phyloP scores from a whole-genome alignment of 371 early-diverging fungal genomes.

The Mortierella sp. region DNA sequence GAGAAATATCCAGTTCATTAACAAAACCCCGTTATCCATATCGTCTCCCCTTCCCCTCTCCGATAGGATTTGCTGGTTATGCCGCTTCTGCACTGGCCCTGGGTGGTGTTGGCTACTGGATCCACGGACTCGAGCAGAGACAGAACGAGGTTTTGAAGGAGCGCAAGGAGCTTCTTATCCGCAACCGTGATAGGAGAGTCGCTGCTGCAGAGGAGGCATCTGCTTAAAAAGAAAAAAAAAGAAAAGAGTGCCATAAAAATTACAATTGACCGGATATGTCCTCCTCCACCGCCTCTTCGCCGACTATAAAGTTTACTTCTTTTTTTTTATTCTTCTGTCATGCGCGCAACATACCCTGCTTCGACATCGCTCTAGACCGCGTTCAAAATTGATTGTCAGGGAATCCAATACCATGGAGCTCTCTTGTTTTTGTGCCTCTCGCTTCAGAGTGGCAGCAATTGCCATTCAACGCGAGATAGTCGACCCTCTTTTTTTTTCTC shows the following conservation, averaged over 20 bases:
- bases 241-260: too few relatives aligned
- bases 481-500: too few relatives aligned
- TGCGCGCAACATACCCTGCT: slow-evolving; percentile 76
- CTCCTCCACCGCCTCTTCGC: slow-evolving; percentile 28
- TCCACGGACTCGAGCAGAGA: slow-evolving; percentile 48
- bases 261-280: too few relatives aligned
- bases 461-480: too few relatives aligned
- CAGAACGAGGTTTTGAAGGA: slow-evolving; percentile 54
- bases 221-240: slow-evolving; percentile 19
- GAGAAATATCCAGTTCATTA: not conserved
- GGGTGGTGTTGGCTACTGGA: slow-evolving; percentile 46
- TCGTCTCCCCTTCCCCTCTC: too few relatives aligned
- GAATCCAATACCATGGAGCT: too few relatives aligned
- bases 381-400: slow-evolving; percentile 61
- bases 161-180: slow-evolving; percentile 45
- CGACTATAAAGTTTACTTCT: slow-evolving; percentile 62
- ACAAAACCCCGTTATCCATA: too few relatives aligned
- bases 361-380: slow-evolving; percentile 58
- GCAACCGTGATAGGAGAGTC: slow-evolving; percentile 51
- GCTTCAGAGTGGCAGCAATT: too few relatives aligned
- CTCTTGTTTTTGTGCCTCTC: too few relatives aligned
- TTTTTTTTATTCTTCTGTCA: too few relatives aligned
- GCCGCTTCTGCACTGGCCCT: slow-evolving; percentile 42
- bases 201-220: slow-evolving; percentile 30
- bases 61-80: slow-evolving; percentile 52